Evolutionary conservation across 768 basidiomycete genomes (phyloP).

Genomic region (Daedaleopsis nitida): DNA sequence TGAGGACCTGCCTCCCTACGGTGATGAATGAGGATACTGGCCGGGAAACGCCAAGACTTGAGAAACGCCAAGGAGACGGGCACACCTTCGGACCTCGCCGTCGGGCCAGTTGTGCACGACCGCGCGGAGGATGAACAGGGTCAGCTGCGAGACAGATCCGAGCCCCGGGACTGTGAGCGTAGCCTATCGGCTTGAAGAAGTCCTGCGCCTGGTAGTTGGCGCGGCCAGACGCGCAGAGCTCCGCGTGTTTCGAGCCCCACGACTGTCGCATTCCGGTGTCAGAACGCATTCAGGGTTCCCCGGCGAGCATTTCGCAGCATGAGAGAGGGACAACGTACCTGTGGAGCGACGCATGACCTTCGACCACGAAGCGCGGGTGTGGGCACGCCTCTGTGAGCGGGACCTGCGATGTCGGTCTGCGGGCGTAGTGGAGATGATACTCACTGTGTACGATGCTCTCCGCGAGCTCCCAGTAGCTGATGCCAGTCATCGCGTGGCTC

Average conservation of each 20-base stretch:
- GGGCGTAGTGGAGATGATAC: neutral
- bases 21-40: constrained; percentile 11
- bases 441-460: constrained; percentile 14
- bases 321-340: neutral
- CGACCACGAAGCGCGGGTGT: constrained; percentile 13
- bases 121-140: constrained; percentile 12
- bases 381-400: constrained; percentile 7
- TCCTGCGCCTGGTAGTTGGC: constrained; percentile 13
- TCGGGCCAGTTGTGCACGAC: constrained; percentile 21
- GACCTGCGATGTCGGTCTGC: neutral
- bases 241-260: constrained; percentile 13
- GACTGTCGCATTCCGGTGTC: no score
- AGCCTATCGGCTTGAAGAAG: constrained; percentile 11
- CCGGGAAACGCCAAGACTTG: no score
- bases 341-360: constrained; percentile 4
- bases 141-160: constrained; percentile 2
- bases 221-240: constrained; percentile 14
- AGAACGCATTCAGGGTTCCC: neutral
- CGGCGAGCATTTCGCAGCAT: no score
- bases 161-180: constrained; percentile 8
- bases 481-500: constrained; percentile 73
- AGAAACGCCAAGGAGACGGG: no score
- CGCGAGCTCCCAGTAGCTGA: constrained; percentile 58
- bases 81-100: constrained; percentile 5
- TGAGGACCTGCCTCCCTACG: constrained; percentile 5